phyloP scores from a whole-genome alignment of 352 stramenopile species.

The Globisporangium barbulae region DNA sequence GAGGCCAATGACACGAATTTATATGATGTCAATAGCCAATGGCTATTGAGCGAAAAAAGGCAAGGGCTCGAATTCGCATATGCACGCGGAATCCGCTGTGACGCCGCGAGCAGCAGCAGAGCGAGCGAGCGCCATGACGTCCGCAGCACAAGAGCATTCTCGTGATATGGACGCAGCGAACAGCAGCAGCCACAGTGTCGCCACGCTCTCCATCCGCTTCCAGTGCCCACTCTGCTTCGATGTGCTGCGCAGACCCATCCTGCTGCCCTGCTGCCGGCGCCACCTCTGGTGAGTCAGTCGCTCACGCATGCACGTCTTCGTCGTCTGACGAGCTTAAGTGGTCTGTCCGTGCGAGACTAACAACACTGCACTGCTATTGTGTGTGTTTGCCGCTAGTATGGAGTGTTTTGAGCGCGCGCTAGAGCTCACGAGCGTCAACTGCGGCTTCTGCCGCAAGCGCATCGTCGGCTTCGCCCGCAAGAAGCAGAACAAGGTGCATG shows the following conservation, averaged over 20 bases:
- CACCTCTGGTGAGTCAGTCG: slow-evolving; percentile 51
- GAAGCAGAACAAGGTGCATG: slow-evolving; percentile 55
- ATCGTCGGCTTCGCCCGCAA: slow-evolving; percentile 73
- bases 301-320: neutral
- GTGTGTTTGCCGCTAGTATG: slow-evolving; percentile 12
- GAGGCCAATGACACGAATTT: too few relatives aligned
- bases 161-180: neutral
- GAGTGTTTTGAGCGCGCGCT: slow-evolving; percentile 73
- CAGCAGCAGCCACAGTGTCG: neutral
- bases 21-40: too few relatives aligned
- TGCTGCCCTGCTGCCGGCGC: slow-evolving; percentile 68
- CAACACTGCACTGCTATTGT: neutral
- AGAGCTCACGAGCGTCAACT: slow-evolving; percentile 75
- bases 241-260: slow-evolving; percentile 57
- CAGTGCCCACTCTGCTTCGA: slow-evolving; percentile 82
- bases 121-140: neutral
- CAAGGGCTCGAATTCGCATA: too few relatives aligned
- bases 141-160: neutral
- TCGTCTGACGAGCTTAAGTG: neutral
- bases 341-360: neutral
- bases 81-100: too few relatives aligned
- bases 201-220: slow-evolving; percentile 55
- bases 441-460: slow-evolving; percentile 73
- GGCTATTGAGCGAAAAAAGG: too few relatives aligned
- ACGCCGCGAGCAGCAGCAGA: too few relatives aligned